Evolutionary conservation across 2,329 filamentous ascomycete genomes (phyloP), one percentile per base, ranked within the genome.

Genomic region (Hymenoscyphus scutula): DNA sequence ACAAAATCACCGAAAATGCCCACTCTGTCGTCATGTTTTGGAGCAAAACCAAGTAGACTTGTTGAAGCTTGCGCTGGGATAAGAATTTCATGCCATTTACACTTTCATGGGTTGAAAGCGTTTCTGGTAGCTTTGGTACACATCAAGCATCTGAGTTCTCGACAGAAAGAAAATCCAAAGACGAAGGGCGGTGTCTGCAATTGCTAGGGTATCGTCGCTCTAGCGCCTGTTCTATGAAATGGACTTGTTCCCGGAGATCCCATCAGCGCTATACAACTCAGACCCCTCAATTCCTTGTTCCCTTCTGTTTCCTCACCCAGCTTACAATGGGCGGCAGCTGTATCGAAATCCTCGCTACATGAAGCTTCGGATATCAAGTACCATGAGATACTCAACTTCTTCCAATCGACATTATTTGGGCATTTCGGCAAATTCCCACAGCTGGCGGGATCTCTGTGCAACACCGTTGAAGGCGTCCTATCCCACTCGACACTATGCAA

Each of bases 1-100:
- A 48, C n/a, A 48, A 5, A 48, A 48, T 48, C 41, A 48, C n/a
- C 41, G n/a, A 48, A 48, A 10, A n/a, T 48, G 41, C 41, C 41
- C 41, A 25, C n/a, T 25, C 23, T 48, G 41, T 19, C 41, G 41
- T 48, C 41, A 48, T 48, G 10, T 7, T 48, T 7, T 11, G 23
- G 19, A 48, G 41, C 3, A 48, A 23, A 23, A 17, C 41, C n/a
- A 11, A 48, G 8, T 23, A 48, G 8, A 48, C 13, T 3, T 11
- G 11, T 25, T 8, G 41, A 23, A 8, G 19, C 10, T 23, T n/a
- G n/a, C n/a, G n/a, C n/a, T n/a, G 41, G n/a, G 41, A 48, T 48
- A n/a, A 17, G 19, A 48, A 48, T 10, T 19, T 25, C 15, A 23
- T 48, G 41, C n/a, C 41, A 23, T 48, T 48, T 19, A 48, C 41